A percentile compares a stretch with the other conserved stretches of the same genome.
phyloP scores from a whole-genome alignment of 345 rosid genomes.

The Hibiscus trionum region DNA sequence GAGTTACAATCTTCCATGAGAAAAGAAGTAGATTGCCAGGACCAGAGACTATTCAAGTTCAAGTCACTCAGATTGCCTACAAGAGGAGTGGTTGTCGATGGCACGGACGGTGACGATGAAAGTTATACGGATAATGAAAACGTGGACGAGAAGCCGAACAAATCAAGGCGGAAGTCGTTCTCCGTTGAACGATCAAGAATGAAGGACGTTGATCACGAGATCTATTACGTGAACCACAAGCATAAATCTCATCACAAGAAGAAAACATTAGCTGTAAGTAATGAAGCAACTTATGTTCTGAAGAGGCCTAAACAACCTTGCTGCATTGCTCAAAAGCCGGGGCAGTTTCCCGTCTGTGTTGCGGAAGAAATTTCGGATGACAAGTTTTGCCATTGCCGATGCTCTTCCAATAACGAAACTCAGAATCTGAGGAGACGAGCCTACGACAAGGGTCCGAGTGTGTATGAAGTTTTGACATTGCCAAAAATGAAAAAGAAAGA shows the following conservation, averaged over 20 bases:
- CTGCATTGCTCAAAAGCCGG: neutral
- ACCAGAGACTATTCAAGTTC: slow-evolving; percentile 57
- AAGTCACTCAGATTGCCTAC: slow-evolving; percentile 11
- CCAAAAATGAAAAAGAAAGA: slow-evolving; percentile 1
- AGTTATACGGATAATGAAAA: slow-evolving; percentile 10
- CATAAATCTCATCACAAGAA: slow-evolving; percentile 19
- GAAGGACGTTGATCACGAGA: slow-evolving; percentile 23
- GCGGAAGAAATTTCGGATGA: neutral
- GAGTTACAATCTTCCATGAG: slow-evolving; percentile 32
- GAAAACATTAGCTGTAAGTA: neutral
- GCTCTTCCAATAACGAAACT: slow-evolving; percentile 7
- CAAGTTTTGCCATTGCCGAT: neutral
- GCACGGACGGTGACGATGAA: slow-evolving; percentile 3
- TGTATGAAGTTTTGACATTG: slow-evolving; percentile 16
- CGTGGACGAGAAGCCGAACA: slow-evolving; percentile 21
- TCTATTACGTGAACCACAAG: slow-evolving; percentile 30
- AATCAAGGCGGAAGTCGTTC: slow-evolving; percentile 29
- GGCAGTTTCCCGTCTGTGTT: neutral
- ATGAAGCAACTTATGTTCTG: neutral
- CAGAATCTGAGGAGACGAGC: slow-evolving; percentile 19
- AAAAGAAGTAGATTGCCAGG: slow-evolving; percentile 34
- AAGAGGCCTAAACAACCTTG: slow-evolving; percentile 8
- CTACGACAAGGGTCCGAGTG: slow-evolving; percentile 16
- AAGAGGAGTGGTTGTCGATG: neutral
- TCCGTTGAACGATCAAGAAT: slow-evolving; percentile 24